phyloP scores from a whole-genome alignment of 1,139 yeast genomes.

The Pneumocystis wakefieldiae region DNA sequence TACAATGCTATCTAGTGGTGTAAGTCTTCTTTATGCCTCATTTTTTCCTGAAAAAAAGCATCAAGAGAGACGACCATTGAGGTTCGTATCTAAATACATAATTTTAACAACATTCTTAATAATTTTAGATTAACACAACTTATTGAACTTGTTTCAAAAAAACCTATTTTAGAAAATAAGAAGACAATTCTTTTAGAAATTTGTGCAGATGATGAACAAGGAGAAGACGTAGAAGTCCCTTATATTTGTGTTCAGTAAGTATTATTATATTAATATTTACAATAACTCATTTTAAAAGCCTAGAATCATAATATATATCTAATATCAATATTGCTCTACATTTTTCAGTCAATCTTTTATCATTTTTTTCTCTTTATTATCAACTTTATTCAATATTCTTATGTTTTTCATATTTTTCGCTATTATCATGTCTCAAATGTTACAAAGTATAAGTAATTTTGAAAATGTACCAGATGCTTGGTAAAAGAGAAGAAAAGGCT shows the following conservation, averaged over 20 bases:
- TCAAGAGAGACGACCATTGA: slow-evolving; percentile 40
- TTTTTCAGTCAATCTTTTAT: background rate
- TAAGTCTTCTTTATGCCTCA: slow-evolving; percentile 75
- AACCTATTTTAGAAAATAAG: slow-evolving; percentile 61
- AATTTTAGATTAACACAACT: slow-evolving; percentile 49
- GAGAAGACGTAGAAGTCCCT: slow-evolving; percentile 91
- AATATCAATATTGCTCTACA: background rate
- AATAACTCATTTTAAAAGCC: background rate
- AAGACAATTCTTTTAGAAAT: slow-evolving; percentile 72
- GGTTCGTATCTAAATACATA: background rate
- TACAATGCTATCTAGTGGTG: slow-evolving; percentile 85
- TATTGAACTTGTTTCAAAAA: slow-evolving; percentile 69
- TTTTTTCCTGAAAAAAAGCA: slow-evolving; percentile 86
- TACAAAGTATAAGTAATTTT: background rate
- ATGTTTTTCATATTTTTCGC: no score
- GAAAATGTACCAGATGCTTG: background rate
- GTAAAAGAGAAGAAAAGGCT: background rate
- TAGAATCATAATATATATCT: background rate
- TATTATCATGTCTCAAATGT: no score
- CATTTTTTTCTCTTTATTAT: no score
- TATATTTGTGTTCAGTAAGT: slow-evolving; percentile 46
- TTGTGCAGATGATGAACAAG: slow-evolving; percentile 81
- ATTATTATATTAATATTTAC: background rate
- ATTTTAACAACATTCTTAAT: background rate
- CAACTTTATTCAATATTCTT: no score